These are phyloP conservation scores for Chlorella sp. DNA, from an alignment of 139 green algal species.

Conservation along the genomic window DNA sequence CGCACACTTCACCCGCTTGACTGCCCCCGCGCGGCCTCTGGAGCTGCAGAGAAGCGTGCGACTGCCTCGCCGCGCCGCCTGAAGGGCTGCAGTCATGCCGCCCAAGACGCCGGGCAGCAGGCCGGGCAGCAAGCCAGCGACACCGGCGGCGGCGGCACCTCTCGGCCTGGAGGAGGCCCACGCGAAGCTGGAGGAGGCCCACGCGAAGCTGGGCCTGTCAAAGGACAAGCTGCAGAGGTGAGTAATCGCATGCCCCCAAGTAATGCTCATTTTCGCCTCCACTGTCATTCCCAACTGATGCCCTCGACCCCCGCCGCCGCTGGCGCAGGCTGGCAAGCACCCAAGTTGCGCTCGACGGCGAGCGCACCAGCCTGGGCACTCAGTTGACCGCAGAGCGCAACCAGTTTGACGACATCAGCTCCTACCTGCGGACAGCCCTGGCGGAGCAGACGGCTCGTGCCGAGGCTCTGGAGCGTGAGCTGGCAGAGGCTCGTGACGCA, in stretches of 20 bases:
- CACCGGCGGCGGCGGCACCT: neutral
- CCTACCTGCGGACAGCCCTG: slow-evolving; percentile 80
- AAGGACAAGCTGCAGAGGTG: slow-evolving; percentile 9
- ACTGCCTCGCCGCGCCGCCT: neutral
- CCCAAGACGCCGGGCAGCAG: neutral
- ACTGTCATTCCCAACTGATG: neutral
- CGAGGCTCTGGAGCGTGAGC: slow-evolving; percentile 57
- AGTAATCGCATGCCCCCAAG: too few species aligned
- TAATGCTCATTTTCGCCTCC: neutral
- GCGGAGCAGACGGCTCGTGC: slow-evolving; percentile 56
- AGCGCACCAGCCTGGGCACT: slow-evolving; percentile 69
- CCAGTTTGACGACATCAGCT: slow-evolving; percentile 83
- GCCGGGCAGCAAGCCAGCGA: neutral
- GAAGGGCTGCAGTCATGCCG: neutral
- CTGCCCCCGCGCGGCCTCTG: neutral
- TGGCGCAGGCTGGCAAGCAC: neutral
- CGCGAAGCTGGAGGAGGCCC: neutral
- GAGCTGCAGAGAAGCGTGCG: neutral
- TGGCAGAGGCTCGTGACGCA: slow-evolving; percentile 47
- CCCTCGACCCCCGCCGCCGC: neutral
- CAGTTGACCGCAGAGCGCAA: slow-evolving; percentile 78
- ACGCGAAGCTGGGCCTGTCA: neutral
- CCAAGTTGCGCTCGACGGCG: slow-evolving; percentile 64
- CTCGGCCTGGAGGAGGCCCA: neutral
- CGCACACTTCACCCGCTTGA: neutral